Base-by-base conservation (phyloP, 768 basidiomycete genomes). In the Pleurotus djamor region DNA sequence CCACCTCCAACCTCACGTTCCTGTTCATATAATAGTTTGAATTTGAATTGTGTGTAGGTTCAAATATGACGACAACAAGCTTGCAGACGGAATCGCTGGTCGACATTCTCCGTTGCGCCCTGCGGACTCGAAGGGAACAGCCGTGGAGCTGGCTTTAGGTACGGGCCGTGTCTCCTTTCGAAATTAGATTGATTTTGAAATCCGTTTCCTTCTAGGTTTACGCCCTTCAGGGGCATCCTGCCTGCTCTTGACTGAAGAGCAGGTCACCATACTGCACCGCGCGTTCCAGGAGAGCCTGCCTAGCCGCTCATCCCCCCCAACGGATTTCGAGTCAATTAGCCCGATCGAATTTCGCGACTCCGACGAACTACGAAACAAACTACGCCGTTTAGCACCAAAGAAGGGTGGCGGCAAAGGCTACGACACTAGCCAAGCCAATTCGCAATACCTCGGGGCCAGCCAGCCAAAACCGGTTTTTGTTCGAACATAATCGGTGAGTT, bases 291-390 rank as follows among this genome's bases (percentile, higher is more conserved):
- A n/a, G 54, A 56, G 33, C 54, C 37, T 33, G 16, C 54, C 13
- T 17, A 12, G 5, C 36, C 14, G 8, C 16, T 28, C 13, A 2
- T 56, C 17, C 13, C 28, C 12, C 10, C 41, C 41, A n/a, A 41
- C 10, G 37, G 54, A 56, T 41, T 56, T 56, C 2, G 54, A 56
- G 37, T 56, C 54, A 5, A n/a, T 56, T 16, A 56, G 54, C 54
- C 54, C 54, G n/a, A 14, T 56, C 37, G 14, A n/a, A 14, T 56
- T 56, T 32, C 28, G 44, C 17, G 16, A 13, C 13, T 37, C 54
- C 1, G 54, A 56, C 5, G 14, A 41, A 17, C 21, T 56, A 14
- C 36, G 8, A 8, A 37, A 41, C 21, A 56, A 56, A 17, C n/a
- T 56, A 17, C 10, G 10, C 13, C 16, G 37, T 37, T 6, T 56